phyloP scores from a whole-genome alignment of 169 alveolate species.

The Neospora caninum region DNA sequence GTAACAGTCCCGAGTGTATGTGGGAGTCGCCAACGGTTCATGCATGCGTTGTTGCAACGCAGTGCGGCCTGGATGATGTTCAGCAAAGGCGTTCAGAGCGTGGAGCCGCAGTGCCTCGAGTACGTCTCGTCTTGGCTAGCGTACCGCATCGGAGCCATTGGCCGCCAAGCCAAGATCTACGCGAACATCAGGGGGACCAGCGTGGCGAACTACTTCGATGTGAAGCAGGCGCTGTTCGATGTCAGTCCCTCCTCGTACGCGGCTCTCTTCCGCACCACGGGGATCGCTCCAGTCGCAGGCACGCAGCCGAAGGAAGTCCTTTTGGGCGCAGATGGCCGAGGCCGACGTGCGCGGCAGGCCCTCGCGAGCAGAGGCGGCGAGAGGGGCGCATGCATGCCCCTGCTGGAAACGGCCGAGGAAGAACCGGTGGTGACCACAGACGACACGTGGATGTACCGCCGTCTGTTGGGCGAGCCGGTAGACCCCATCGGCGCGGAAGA shows the following conservation, averaged over 20 bases:
- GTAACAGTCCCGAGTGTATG: conserved; percentile 6
- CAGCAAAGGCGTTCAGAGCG: conserved; percentile 34
- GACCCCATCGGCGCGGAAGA: neutral
- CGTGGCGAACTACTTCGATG: conserved; percentile 43
- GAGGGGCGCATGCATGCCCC: neutral
- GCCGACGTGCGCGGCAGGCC: neutral
- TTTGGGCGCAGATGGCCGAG: neutral
- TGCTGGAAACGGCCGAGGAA: neutral
- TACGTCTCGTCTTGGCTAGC: conserved; percentile 41
- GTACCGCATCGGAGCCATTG: neutral
- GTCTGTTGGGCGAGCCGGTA: neutral
- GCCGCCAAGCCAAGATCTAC: conserved; percentile 44
- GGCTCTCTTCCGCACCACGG: conserved; percentile 39
- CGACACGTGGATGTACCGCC: conserved; percentile 27
- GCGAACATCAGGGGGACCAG: conserved; percentile 46
- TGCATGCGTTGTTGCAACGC: conserved; percentile 36
- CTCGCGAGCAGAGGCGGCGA: neutral
- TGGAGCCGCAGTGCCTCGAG: conserved; percentile 47
- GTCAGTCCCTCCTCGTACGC: conserved; percentile 39
- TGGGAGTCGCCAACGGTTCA: neutral
- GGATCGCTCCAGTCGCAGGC: conserved; percentile 36
- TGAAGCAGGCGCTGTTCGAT: conserved; percentile 42
- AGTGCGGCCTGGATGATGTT: conserved; percentile 51
- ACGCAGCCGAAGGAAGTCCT: conserved; percentile 31
- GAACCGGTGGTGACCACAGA: neutral